Evolutionary conservation across 1,284 basidiomycete species (phyloP).

Genomic region (Pterulicium gracile): DNA sequence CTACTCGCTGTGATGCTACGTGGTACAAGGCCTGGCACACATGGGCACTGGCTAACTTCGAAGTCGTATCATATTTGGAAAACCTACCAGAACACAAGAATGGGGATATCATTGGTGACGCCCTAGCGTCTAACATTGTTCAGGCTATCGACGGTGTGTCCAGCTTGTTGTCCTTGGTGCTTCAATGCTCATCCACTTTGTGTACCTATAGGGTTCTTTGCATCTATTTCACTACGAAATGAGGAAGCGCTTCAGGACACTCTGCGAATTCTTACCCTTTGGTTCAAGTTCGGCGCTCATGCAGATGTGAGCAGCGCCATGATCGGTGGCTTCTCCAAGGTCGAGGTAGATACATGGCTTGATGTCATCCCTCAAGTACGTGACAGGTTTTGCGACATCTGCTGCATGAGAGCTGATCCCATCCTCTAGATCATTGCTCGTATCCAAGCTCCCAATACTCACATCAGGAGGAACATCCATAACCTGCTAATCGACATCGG

Average conservation of each 20-base stretch:
- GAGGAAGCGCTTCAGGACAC: slow-evolving; percentile 95
- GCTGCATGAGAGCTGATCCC: neutral
- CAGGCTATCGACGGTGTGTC: slow-evolving; percentile 83
- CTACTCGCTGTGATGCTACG: slow-evolving; percentile 85
- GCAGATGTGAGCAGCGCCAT: slow-evolving; percentile 90
- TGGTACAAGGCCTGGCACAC: slow-evolving; percentile 99
- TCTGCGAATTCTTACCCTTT: slow-evolving; percentile 85
- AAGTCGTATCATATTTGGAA: slow-evolving; percentile 84
- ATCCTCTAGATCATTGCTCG: slow-evolving; percentile 84
- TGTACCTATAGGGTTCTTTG: slow-evolving; percentile 76
- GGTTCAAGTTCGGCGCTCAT: slow-evolving; percentile 97
- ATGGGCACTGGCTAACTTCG: slow-evolving; percentile 96
- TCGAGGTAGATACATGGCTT: slow-evolving; percentile 97
- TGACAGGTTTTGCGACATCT: neutral
- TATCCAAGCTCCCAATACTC: slow-evolving; percentile 87
- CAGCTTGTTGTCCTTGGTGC: neutral
- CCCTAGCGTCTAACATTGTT: slow-evolving; percentile 81
- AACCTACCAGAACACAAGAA: slow-evolving; percentile 48
- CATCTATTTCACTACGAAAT: slow-evolving; percentile 84
- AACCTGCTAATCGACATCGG: slow-evolving; percentile 89
- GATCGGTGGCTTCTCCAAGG: slow-evolving; percentile 77
- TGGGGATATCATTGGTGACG: slow-evolving; percentile 59
- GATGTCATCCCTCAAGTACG: slow-evolving; percentile 94
- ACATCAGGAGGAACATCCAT: slow-evolving; percentile 87
- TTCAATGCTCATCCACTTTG: neutral